Percentiles rank a stretch among this genome's conserved stretches.
phyloP scores from a whole-genome alignment of 805 yeast genomes.

The Candida broadrunensis region DNA sequence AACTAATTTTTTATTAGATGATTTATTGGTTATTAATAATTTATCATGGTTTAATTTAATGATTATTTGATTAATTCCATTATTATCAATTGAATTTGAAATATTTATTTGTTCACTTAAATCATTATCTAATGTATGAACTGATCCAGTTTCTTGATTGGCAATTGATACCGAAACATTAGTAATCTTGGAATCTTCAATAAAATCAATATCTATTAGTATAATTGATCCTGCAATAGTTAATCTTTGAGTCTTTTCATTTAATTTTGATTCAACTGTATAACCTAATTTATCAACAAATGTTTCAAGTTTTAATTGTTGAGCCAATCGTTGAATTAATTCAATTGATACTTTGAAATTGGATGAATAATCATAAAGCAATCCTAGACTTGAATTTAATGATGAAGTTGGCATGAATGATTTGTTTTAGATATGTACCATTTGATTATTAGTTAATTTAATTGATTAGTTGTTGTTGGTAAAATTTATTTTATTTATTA shows the following conservation, averaged over 20 bases:
- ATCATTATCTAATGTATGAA: neutral
- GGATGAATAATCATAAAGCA: constrained; percentile 29
- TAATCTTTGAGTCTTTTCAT: constrained; percentile 23
- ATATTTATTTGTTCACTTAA: constrained; percentile 1
- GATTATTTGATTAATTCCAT: neutral
- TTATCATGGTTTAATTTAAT: neutral
- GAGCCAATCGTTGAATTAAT: constrained; percentile 36
- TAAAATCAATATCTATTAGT: constrained; percentile 38
- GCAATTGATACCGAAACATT: constrained; percentile 37
- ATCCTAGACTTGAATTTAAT: constrained; percentile 19
- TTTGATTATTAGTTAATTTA: neutral
- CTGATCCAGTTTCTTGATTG: constrained; percentile 12
- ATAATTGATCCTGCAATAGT: constrained; percentile 42
- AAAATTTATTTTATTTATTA: too few species aligned
- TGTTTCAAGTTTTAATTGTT: constrained; percentile 38
- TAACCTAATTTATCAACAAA: constrained; percentile 27
- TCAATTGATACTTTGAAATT: constrained; percentile 33
- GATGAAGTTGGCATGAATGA: constrained; percentile 20
- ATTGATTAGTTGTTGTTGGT: too few species aligned
- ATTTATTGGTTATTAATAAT: constrained; percentile 4
- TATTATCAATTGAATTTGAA: constrained; percentile 2
- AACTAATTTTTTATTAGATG: neutral
- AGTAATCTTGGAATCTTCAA: constrained; percentile 19
- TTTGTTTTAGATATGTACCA: neutral
- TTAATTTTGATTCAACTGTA: constrained; percentile 4